phyloP scores from a whole-genome alignment of 352 stramenopile species.

The Globisporangium orthogonon region DNA sequence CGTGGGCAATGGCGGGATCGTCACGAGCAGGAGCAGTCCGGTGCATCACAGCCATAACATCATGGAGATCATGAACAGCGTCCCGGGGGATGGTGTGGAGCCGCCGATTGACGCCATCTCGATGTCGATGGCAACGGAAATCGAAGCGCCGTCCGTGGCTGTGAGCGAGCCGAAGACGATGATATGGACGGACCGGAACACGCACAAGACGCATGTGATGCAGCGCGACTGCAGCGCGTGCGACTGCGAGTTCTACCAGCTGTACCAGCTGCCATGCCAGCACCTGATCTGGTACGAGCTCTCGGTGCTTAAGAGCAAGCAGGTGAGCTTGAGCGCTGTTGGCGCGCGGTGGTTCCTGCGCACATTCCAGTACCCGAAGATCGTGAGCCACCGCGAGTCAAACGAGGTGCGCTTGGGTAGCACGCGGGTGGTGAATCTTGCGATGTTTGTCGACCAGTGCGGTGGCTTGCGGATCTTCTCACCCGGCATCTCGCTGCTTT shows the following conservation, averaged over 20 bases:
- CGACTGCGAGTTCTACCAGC: slow-evolving; percentile 59
- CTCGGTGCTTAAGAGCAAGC: slow-evolving; percentile 49
- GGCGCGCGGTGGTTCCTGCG: slow-evolving; percentile 58
- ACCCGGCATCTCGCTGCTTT: background rate
- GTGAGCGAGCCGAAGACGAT: slow-evolving; percentile 19
- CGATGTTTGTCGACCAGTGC: background rate
- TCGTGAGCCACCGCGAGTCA: slow-evolving; percentile 48
- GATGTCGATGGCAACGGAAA: background rate
- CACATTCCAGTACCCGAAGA: slow-evolving; percentile 58
- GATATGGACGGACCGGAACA: slow-evolving; percentile 48
- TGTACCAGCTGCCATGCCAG: slow-evolving; percentile 62
- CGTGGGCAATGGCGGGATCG: background rate
- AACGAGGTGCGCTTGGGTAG: slow-evolving; percentile 40
- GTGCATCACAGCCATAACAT: slow-evolving; percentile 1
- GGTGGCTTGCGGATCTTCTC: background rate
- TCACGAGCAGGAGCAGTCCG: background rate
- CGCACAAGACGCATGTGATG: slow-evolving; percentile 49
- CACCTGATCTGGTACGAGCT: slow-evolving; percentile 77
- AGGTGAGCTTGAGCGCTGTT: slow-evolving; percentile 55
- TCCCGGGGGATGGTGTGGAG: background rate
- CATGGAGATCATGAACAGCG: background rate
- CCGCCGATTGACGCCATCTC: background rate
- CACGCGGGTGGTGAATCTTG: background rate
- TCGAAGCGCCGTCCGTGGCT: background rate
- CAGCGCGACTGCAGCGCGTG: slow-evolving; percentile 49